phyloP scores from a whole-genome alignment of 2,329 filamentous ascomycete species.

The Tolypocladium pustulatum region DNA sequence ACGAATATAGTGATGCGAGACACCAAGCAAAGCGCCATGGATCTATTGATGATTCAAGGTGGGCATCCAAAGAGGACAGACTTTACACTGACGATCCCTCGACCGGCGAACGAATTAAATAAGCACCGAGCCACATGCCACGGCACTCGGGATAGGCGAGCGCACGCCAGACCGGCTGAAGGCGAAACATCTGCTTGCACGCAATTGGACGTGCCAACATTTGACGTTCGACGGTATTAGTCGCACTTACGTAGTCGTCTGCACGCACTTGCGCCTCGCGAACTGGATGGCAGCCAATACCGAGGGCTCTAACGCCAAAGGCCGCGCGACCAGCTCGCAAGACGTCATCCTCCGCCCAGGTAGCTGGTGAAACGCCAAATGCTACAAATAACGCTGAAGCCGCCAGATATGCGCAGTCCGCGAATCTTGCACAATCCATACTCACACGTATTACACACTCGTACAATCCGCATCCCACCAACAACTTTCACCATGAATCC shows the following conservation, averaged over 20 bases:
- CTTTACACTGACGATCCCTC: neutral
- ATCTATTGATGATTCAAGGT: no score
- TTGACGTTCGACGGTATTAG: neutral
- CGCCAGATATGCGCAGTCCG: neutral
- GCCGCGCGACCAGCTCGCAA: neutral
- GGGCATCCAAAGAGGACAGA: no score
- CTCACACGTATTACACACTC: neutral
- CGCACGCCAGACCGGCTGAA: neutral
- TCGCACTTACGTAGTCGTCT: slow-evolving; percentile 1
- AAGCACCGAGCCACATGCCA: no score
- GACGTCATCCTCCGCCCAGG: slow-evolving; percentile 5
- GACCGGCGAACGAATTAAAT: no score
- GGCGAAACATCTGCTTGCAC: neutral
- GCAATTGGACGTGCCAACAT: slow-evolving; percentile 1
- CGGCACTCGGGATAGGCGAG: no score
- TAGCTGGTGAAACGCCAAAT: neutral
- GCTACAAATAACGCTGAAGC: neutral
- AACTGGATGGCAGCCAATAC: neutral
- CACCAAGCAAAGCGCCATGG: no score
- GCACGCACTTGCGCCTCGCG: neutral
- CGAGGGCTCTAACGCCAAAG: neutral
- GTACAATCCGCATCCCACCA: neutral
- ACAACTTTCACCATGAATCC: slow-evolving; percentile 8
- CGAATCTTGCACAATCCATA: neutral
- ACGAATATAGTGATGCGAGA: no score